Evolutionary conservation across 1,139 yeast species (phyloP).

Genomic region (Yamadazyma dendronema): DNA sequence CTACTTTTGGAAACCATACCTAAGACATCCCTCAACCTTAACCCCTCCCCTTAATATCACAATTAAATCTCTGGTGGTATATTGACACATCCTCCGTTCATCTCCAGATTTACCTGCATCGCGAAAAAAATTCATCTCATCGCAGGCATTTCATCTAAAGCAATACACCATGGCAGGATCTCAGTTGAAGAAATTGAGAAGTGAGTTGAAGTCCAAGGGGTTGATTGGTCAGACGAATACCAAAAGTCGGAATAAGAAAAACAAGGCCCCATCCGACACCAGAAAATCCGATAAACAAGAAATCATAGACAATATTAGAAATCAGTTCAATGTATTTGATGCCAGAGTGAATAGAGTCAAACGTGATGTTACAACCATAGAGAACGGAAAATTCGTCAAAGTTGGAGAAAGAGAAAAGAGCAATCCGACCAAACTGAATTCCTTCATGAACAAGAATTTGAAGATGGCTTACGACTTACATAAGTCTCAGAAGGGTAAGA

Average conservation of each 20-base stretch:
- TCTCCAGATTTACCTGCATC: neutral
- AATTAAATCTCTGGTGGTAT: too few species aligned
- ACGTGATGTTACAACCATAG: constrained; percentile 55
- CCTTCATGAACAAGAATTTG: constrained; percentile 75
- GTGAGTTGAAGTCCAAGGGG: constrained; percentile 73
- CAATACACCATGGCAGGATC: constrained; percentile 86
- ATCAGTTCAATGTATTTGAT: constrained; percentile 88
- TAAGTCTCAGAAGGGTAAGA: constrained; percentile 59
- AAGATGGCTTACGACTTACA: constrained; percentile 65
- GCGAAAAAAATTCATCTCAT: constrained; percentile 9
- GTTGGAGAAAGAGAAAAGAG: constrained; percentile 53
- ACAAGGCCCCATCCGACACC: constrained; percentile 58
- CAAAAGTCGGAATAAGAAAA: constrained; percentile 52
- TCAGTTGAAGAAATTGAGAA: constrained; percentile 80
- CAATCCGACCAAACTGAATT: constrained; percentile 52
- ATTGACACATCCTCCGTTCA: neutral
- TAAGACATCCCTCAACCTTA: too few species aligned
- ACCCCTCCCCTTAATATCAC: neutral
- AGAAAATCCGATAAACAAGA: constrained; percentile 65
- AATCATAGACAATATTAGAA: constrained; percentile 62
- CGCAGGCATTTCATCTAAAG: too few species aligned
- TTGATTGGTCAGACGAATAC: constrained; percentile 77
- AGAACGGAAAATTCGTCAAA: constrained; percentile 52
- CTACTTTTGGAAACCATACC: too few species aligned
- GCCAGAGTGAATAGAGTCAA: constrained; percentile 69